Base-by-base conservation (phyloP, 345 rosid genomes). In the Carallia pectinifolia region DNA sequence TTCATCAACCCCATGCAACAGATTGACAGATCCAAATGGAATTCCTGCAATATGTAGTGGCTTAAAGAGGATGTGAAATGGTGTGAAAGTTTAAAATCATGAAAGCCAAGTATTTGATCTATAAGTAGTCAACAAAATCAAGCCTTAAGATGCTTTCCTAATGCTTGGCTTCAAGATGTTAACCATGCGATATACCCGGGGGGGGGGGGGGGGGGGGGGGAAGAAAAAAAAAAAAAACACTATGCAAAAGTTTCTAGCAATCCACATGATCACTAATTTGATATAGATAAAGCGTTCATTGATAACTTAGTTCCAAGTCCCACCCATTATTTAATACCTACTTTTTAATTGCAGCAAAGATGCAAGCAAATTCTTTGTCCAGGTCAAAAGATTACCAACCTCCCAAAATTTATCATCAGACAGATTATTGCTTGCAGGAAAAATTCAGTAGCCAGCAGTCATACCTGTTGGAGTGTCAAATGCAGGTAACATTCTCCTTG, bases 391-490 rank as follows among this genome's bases (percentile, higher is more conserved):
- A 6, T 34, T 61, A n/a, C 67, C 60, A 38, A 52, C 33, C 17
- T 52, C 60, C 10, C 65, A 5, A 63, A 19, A 62, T 47, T 44
- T 55, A 23, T 19, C 29, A 10, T 6, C 61, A 64, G 40, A 54
- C 4, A 69, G n/a, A 6, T 47, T 18, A 74, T 48, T 29, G 54
- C 58, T 36, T 10, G 48, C 17, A 72, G 31, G 27, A 34, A 64
- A 23, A 39, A 61, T 55, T 27, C 53, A 71, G 52, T 13, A 39
- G 40, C 47, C 12, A 64, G 55, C 52, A 61, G 27, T 33, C 48
- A 66, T 67, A 90, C 97, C 99, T 78, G 99, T 92, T 3, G 99
- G 97, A 66, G 99, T 95, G 78, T 92, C 99, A 81, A 95, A 95
- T 40, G 97, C 99, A 76, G 99, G 99, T 76, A 95, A 76, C 83